A percentile compares a stretch with the other conserved stretches of the same genome.
Conservation (phyloP, 1,139 yeast species). For the Meyerozyma carpophila region DNA sequence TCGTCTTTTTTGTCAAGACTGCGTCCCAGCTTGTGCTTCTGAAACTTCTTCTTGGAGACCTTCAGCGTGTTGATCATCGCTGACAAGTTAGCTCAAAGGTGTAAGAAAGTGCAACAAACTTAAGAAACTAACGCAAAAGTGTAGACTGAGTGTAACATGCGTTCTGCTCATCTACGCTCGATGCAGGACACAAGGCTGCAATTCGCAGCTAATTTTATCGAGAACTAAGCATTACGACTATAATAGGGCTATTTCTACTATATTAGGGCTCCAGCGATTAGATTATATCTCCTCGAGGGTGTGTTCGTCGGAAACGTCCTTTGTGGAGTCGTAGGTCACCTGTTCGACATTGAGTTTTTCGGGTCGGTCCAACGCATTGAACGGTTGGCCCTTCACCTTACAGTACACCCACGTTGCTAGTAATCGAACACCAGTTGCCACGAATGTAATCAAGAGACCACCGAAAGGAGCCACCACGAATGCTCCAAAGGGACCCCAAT, state of each 20-base stretch:
- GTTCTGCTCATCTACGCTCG: too few relatives aligned
- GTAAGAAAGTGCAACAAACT: too few relatives aligned
- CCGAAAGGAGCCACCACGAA: constrained; percentile 89
- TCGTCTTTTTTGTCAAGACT: constrained; percentile 34
- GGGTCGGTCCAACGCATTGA: constrained; percentile 55
- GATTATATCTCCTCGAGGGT: background rate
- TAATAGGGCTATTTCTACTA: background rate
- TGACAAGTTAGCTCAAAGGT: background rate
- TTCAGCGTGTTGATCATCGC: background rate
- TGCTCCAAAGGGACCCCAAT: constrained; percentile 96
- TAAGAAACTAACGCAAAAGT: too few relatives aligned
- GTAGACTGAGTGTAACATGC: too few relatives aligned
- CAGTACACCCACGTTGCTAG: constrained; percentile 30
- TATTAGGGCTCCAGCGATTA: background rate
- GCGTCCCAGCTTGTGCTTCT: constrained; percentile 4
- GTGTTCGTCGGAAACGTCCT: background rate
- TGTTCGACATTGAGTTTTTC: constrained; percentile 6
- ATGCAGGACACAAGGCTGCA: too few relatives aligned
- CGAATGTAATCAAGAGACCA: constrained; percentile 55
- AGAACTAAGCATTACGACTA: background rate
- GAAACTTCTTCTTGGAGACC: background rate
- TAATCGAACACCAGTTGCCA: constrained; percentile 50
- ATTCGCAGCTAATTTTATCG: background rate
- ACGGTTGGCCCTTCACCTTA: constrained; percentile 35
- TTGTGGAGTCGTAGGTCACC: background rate